These are phyloP conservation scores for Aspergillus tanneri DNA, from an alignment of 2,329 filamentous ascomycete species.

Conservation along the genomic window DNA sequence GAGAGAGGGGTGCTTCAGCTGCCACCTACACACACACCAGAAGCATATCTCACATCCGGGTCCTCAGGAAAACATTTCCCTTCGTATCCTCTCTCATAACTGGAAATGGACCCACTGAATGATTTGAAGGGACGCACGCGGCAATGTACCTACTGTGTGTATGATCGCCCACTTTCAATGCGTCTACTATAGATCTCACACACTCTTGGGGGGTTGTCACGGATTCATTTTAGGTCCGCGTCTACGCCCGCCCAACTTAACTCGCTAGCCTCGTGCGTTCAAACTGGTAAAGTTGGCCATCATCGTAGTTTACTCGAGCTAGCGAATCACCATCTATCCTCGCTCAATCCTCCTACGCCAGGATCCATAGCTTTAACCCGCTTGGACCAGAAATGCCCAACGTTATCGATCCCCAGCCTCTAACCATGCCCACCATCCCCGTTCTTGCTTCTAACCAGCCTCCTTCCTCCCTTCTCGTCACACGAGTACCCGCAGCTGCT, in stretches of 20 bases:
- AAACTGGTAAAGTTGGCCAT: too few relatives aligned
- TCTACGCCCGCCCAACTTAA: too few relatives aligned
- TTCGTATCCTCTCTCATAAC: background rate
- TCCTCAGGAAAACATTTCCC: background rate
- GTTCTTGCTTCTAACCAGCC: background rate
- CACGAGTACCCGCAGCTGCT: constrained; percentile 21
- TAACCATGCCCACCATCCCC: background rate
- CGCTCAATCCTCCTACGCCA: background rate
- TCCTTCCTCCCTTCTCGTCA: constrained; percentile 4
- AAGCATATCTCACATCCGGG: background rate
- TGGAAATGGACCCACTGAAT: too few relatives aligned
- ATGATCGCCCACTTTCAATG: background rate
- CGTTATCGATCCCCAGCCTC: background rate
- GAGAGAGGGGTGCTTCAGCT: background rate
- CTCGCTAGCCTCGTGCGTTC: too few relatives aligned
- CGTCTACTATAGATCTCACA: background rate
- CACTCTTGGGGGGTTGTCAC: background rate
- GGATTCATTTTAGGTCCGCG: background rate
- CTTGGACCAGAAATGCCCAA: background rate
- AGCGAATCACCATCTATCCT: background rate
- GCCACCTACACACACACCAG: background rate
- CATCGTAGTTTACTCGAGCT: too few relatives aligned
- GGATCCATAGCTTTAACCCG: background rate
- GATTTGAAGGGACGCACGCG: too few relatives aligned
- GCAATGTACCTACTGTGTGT: too few relatives aligned